phyloP scores from a whole-genome alignment of 768 basidiomycete species.

The Sporobolomyces roseus region DNA sequence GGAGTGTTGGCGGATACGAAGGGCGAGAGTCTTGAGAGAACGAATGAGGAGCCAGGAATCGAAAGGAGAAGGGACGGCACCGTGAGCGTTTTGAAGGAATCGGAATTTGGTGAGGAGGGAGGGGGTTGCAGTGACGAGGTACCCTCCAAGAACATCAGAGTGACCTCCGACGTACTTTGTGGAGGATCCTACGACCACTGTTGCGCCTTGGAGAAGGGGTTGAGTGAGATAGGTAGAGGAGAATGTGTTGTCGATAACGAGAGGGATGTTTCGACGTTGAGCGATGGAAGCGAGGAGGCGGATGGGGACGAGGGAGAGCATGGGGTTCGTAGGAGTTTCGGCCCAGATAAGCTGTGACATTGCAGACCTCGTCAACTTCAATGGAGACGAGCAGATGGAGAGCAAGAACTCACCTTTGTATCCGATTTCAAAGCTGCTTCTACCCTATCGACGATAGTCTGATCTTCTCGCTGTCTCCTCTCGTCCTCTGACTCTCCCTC shows the following conservation, averaged over 20 bases:
- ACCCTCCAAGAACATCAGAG: conserved; percentile 88
- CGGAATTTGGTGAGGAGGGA: conserved; percentile 59
- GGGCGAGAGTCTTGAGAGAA: conserved; percentile 82
- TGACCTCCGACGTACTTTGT: conserved; percentile 92
- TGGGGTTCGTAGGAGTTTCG: conserved; percentile 92
- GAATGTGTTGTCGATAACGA: conserved; percentile 70
- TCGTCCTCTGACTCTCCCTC: conserved; percentile 1
- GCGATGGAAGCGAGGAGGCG: conserved; percentile 64
- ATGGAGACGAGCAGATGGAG: background rate
- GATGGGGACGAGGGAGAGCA: conserved; percentile 80
- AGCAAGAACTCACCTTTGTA: conserved; percentile 63
- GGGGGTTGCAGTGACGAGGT: conserved; percentile 61
- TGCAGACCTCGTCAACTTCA: no score
- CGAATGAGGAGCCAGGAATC: conserved; percentile 88
- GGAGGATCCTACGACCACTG: conserved; percentile 67
- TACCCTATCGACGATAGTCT: conserved; percentile 62
- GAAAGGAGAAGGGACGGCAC: conserved; percentile 75
- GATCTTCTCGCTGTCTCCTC: conserved; percentile 51
- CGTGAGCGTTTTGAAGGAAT: conserved; percentile 86
- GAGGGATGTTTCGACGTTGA: conserved; percentile 60
- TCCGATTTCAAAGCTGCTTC: conserved; percentile 65
- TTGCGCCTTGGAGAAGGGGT: conserved; percentile 70
- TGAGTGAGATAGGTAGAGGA: conserved; percentile 53
- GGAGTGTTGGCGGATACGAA: conserved; percentile 84
- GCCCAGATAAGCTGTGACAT: conserved; percentile 94